Evolutionary conservation across 306 rosid species (phyloP).

Genomic region (Cercis canadensis): DNA sequence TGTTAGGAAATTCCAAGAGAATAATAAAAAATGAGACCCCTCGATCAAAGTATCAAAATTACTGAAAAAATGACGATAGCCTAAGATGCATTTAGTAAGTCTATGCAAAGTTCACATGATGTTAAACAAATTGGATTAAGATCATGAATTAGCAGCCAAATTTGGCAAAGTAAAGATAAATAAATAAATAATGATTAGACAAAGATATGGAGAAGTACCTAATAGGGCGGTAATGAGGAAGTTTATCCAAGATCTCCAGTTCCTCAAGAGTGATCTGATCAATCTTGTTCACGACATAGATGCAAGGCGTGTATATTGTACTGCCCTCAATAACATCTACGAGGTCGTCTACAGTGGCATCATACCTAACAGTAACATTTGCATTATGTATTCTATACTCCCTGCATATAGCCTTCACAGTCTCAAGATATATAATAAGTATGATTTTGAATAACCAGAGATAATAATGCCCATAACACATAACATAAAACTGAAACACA

Average conservation of each 20-base stretch:
- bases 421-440: slow-evolving; percentile 53
- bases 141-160: neutral
- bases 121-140: neutral
- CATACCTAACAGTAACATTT: slow-evolving; percentile 88
- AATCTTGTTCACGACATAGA: slow-evolving; percentile 93
- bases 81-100: slow-evolving; percentile 4
- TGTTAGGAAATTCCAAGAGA: neutral
- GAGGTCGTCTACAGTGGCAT: slow-evolving; percentile 98
- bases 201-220: slow-evolving; percentile 56
- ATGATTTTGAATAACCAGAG: no score
- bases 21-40: neutral
- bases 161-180: no score
- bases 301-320: slow-evolving; percentile 91
- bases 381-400: slow-evolving; percentile 97
- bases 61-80: slow-evolving; percentile 15
- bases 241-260: slow-evolving; percentile 96
- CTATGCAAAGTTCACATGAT: slow-evolving; percentile 9
- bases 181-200: neutral
- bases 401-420: slow-evolving; percentile 94
- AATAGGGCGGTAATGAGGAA: slow-evolving; percentile 95
- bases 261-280: slow-evolving; percentile 98
- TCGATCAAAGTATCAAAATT: slow-evolving; percentile 2
- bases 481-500: no score
- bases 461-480: no score
- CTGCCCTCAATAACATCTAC: slow-evolving; percentile 97